Percentiles rank a stretch among this genome's conserved stretches.
These are phyloP conservation scores for Babesia ovata DNA, from an alignment of 169 alveolate genomes.

Conservation along the genomic window DNA sequence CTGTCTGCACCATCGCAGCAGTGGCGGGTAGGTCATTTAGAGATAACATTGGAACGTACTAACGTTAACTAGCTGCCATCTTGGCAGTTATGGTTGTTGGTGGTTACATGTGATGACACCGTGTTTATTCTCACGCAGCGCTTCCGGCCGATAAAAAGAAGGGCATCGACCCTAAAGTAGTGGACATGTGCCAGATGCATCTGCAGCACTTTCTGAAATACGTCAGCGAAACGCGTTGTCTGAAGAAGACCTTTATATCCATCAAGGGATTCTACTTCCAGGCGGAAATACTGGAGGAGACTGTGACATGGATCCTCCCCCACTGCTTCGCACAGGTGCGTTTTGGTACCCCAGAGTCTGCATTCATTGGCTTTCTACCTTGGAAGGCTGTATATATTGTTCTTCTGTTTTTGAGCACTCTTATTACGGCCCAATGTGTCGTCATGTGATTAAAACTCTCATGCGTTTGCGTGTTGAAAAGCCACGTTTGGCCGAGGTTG, in stretches of 20 bases:
- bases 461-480: neutral
- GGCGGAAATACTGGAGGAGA: conserved; percentile 89
- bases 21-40: conserved; percentile 86
- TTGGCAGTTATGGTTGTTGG: conserved; percentile 20
- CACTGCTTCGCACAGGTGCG: conserved; percentile 92
- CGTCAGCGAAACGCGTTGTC: conserved; percentile 69
- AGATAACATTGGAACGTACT: too few species aligned
- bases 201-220: conserved; percentile 52
- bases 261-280: conserved; percentile 98
- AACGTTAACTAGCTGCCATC: neutral
- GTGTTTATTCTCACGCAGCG: conserved; percentile 21
- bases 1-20: conserved; percentile 92
- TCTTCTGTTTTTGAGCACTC: neutral
- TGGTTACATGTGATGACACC: neutral
- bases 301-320: conserved; percentile 97
- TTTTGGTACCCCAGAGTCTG: neutral
- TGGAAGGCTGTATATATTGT: neutral
- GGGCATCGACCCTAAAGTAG: conserved; percentile 49
- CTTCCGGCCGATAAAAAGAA: conserved; percentile 53
- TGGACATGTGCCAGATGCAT: conserved; percentile 35
- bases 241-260: conserved; percentile 90
- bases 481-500: neutral
- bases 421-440: too few species aligned
- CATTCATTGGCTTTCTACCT: neutral
- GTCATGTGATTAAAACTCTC: too few species aligned